Conservation (phyloP, 257 asterid species). For the Plantago elongata region DNA sequence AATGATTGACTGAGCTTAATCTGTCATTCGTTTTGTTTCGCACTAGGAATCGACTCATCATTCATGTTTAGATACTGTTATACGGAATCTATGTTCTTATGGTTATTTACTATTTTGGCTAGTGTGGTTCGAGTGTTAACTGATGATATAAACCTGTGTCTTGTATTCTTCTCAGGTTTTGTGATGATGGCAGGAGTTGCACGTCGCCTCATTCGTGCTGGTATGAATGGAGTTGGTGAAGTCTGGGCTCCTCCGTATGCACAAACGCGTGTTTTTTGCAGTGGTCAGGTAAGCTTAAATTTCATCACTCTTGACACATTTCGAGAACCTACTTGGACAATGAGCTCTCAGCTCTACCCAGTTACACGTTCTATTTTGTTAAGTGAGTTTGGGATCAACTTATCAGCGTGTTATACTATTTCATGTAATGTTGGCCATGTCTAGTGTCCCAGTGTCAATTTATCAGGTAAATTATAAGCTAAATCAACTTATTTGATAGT, state of each 20-base stretch:
- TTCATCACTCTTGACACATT: neutral
- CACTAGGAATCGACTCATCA: neutral
- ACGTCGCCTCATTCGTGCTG: constrained; percentile 30
- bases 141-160: constrained; percentile 1
- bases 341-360: no score
- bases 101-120: neutral
- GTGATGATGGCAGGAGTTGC: constrained; percentile 55
- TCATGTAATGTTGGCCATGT: no score
- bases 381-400: no score
- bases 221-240: constrained; percentile 29
- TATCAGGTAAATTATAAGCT: no score
- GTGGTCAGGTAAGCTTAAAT: constrained; percentile 40
- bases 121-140: neutral
- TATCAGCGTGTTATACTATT: no score
- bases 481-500: no score
- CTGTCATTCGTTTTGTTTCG: neutral
- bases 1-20: neutral
- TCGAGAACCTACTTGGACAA: no score
- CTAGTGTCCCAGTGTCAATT: no score
- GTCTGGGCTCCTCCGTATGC: constrained; percentile 32
- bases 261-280: constrained; percentile 41
- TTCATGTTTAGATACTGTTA: neutral
- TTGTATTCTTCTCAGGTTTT: constrained; percentile 19
- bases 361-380: no score
- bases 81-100: neutral